Evolutionary conservation across 1,284 basidiomycete species (phyloP).

Genomic region (Microbotryomycetes sp.): DNA sequence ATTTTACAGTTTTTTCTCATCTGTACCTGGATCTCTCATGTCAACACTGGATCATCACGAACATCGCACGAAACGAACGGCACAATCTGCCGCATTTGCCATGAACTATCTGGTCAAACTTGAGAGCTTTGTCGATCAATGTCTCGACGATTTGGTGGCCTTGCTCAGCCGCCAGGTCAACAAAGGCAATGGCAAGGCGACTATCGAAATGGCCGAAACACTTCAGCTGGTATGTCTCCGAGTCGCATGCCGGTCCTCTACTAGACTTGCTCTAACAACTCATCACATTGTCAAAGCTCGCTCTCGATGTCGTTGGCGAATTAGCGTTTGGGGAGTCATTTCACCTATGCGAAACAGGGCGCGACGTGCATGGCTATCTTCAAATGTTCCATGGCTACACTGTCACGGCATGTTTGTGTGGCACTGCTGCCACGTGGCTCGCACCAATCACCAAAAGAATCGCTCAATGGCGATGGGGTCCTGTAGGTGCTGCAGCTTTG

Average conservation of each 20-base stretch:
- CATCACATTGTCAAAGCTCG: too few species aligned
- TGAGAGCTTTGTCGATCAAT: not conserved
- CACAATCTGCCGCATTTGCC: not conserved
- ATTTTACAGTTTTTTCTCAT: not conserved
- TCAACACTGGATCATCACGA: not conserved
- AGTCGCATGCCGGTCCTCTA: too few species aligned
- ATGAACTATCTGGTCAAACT: not conserved
- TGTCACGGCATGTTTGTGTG: not conserved
- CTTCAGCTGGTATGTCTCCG: too few species aligned
- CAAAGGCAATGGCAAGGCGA: not conserved
- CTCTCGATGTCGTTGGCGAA: not conserved
- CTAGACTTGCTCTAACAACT: too few species aligned
- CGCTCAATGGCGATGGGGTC: not conserved
- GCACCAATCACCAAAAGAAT: not conserved
- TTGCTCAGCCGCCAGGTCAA: not conserved
- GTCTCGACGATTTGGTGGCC: not conserved
- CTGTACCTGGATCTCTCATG: not conserved
- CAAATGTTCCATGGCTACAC: not conserved
- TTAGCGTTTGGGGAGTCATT: not conserved
- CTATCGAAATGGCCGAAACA: not conserved
- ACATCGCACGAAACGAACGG: not conserved
- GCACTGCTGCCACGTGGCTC: not conserved
- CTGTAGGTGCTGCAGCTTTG: not conserved
- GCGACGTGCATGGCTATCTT: not conserved
- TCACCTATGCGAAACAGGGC: not conserved